Evolutionary conservation across 2,329 filamentous ascomycete species (phyloP).

Genomic region (Neospermospora avenae): DNA sequence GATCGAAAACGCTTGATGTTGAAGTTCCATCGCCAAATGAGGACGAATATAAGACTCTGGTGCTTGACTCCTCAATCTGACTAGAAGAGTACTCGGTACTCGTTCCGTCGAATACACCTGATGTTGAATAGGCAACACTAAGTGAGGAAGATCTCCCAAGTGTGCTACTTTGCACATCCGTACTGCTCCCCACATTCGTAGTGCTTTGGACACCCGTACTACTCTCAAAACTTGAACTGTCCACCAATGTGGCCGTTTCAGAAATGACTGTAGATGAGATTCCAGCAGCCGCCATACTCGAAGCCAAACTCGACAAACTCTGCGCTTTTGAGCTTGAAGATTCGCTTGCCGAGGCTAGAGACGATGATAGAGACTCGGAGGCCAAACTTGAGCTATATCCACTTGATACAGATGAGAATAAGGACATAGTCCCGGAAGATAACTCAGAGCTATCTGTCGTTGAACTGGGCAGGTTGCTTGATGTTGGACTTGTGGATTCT

Average conservation of each 20-base stretch:
- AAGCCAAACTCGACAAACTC: neutral
- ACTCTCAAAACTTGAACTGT: neutral
- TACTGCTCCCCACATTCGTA: too few relatives aligned
- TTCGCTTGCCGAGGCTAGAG: neutral
- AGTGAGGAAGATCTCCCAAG: neutral
- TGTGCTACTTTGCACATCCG: too few relatives aligned
- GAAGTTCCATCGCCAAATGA: neutral
- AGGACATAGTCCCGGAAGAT: neutral
- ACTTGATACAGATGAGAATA: neutral
- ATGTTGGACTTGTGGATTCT: neutral
- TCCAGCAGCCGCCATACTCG: neutral
- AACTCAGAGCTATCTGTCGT: neutral
- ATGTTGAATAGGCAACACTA: neutral
- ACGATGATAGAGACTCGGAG: neutral
- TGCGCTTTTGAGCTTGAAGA: neutral
- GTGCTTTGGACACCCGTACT: too few relatives aligned
- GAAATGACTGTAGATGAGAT: neutral
- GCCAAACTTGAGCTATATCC: neutral
- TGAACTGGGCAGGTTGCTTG: neutral
- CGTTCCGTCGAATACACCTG: neutral
- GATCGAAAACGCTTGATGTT: neutral
- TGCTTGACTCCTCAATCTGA: neutral
- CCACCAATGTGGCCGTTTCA: neutral
- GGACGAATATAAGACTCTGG: too few relatives aligned
- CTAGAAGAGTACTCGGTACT: neutral